Conservation (phyloP, 306 rosid genomes). For the Malus fusca region DNA sequence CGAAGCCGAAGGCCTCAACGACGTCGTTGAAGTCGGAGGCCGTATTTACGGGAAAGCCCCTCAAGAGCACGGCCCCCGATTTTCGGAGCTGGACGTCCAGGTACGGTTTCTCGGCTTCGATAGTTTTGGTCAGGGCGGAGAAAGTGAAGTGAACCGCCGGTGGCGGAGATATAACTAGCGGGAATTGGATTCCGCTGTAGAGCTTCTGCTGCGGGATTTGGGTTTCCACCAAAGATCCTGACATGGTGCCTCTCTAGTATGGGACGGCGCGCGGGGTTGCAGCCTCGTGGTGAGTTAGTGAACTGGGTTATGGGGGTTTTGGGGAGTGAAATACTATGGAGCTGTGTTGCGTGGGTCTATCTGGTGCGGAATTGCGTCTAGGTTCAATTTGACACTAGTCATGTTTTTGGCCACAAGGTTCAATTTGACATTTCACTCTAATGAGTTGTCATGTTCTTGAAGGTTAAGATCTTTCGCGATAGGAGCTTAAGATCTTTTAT, state of each 20-base stretch:
- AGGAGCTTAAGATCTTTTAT: too few relatives aligned
- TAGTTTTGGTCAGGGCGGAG: slow-evolving; percentile 22
- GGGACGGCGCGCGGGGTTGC: background rate
- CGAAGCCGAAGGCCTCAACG: slow-evolving; percentile 70
- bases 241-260: background rate
- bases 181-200: slow-evolving; percentile 44
- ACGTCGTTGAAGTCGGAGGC: slow-evolving; percentile 74
- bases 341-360: too few relatives aligned
- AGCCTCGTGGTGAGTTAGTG: background rate
- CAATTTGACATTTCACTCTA: too few relatives aligned
- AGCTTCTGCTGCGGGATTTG: slow-evolving; percentile 53
- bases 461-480: too few relatives aligned
- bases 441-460: too few relatives aligned
- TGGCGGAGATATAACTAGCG: slow-evolving; percentile 30
- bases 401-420: too few relatives aligned
- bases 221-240: slow-evolving; percentile 29
- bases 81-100: slow-evolving; percentile 45
- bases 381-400: background rate
- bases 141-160: slow-evolving; percentile 12
- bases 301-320: too few relatives aligned
- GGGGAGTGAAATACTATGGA: background rate
- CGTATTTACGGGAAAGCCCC: slow-evolving; percentile 47
- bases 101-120: slow-evolving; percentile 36
- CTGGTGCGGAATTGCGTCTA: background rate
- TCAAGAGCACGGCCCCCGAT: slow-evolving; percentile 63